These are phyloP conservation scores for Phytophthora meadii DNA, from an alignment of 352 stramenopile genomes.

Conservation along the genomic window DNA sequence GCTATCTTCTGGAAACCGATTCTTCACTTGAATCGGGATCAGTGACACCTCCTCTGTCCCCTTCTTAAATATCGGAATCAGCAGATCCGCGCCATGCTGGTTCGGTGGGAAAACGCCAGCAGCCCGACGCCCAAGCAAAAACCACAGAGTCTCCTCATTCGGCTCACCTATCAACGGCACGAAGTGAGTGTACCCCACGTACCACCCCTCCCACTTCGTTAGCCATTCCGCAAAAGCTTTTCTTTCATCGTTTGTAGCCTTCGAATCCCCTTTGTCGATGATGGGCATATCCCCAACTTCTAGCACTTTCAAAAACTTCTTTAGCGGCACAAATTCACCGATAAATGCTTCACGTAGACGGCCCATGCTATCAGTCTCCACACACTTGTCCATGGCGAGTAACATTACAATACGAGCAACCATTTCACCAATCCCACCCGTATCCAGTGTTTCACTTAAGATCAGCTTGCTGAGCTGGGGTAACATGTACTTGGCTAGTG, in stretches of 20 bases:
- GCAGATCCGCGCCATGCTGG: constrained; percentile 14
- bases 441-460: constrained; percentile 9
- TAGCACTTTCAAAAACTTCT: constrained; percentile 1
- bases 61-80: constrained; percentile 20
- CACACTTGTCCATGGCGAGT: constrained; percentile 15
- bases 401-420: constrained; percentile 18
- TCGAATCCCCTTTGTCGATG: background rate
- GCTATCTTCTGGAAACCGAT: background rate
- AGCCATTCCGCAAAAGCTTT: constrained; percentile 5
- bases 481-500: constrained; percentile 1
- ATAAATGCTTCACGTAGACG: background rate
- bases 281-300: background rate
- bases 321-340: constrained; percentile 7
- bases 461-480: constrained; percentile 14
- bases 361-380: background rate
- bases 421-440: constrained; percentile 3
- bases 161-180: constrained; percentile 26
- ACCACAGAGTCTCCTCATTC: constrained; percentile 24
- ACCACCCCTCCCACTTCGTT: constrained; percentile 24
- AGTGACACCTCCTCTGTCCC: background rate
- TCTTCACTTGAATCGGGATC: background rate
- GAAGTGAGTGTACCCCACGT: constrained; percentile 44
- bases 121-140: constrained; percentile 32
- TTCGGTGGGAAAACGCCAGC: constrained; percentile 21
- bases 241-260: background rate